Conservation (phyloP, 495 filamentous ascomycete species). For the Thermochaetoides thermophila region DNA sequence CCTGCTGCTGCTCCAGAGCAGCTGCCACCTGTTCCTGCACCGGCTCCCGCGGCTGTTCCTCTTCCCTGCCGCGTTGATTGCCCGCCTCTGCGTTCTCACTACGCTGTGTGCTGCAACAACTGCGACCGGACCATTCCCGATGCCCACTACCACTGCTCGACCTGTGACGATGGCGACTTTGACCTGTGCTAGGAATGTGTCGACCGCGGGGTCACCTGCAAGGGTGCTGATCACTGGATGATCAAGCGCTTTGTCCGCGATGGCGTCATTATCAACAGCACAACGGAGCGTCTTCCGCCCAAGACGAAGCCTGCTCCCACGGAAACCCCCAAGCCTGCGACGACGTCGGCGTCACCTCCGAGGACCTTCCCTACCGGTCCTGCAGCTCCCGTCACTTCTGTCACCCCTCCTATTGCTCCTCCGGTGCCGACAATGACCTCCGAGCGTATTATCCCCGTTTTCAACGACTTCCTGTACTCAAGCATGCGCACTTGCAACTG, state of each 20-base stretch:
- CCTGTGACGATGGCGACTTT: constrained; percentile 85
- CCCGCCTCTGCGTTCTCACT: constrained; percentile 14
- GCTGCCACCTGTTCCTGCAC: no score
- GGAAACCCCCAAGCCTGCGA: constrained; percentile 8
- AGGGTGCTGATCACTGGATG: constrained; percentile 70
- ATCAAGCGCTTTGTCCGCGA: constrained; percentile 75
- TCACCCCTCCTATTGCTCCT: not conserved
- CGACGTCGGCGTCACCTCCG: no score
- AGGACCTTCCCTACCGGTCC: no score
- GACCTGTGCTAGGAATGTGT: constrained; percentile 81
- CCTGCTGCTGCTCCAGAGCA: not conserved
- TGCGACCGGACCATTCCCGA: constrained; percentile 65
- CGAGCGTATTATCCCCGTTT: constrained; percentile 11
- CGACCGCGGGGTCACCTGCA: constrained; percentile 57
- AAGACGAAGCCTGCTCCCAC: constrained; percentile 28
- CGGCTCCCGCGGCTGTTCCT: not conserved
- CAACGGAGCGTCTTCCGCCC: constrained; percentile 60
- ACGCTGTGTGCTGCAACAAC: constrained; percentile 81
- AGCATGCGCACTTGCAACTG: constrained; percentile 78
- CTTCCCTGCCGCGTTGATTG: not conserved
- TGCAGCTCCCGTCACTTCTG: constrained; percentile 8
- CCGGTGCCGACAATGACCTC: not conserved
- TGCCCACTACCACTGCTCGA: constrained; percentile 86
- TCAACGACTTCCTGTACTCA: constrained; percentile 12
- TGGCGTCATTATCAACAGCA: constrained; percentile 69